Percentiles rank a stretch among this genome's conserved stretches.
These are phyloP conservation scores for Acidomyces sp. DNA, from an alignment of 495 filamentous ascomycete species.

Conservation along the genomic window DNA sequence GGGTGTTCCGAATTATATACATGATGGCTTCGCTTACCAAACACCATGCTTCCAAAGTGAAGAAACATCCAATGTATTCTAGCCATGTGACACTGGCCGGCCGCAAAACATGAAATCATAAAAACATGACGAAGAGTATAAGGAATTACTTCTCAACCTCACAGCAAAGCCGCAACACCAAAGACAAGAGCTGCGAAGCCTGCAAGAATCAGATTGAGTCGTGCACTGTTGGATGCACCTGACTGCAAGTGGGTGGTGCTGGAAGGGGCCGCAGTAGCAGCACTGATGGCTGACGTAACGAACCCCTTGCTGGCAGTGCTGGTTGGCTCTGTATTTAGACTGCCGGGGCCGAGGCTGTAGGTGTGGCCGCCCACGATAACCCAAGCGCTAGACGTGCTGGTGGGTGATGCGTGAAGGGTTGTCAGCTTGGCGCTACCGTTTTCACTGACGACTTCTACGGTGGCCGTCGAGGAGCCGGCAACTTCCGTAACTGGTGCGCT, in stretches of 20 bases:
- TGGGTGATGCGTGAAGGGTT: constrained; percentile 1
- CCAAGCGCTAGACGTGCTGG: not conserved
- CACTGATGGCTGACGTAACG: not conserved
- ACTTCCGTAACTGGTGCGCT: constrained; percentile 1
- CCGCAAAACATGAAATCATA: no score
- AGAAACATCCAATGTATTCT: no score
- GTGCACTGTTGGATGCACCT: not conserved
- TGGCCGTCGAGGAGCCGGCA: constrained; percentile 1
- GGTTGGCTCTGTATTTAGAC: constrained; percentile 4
- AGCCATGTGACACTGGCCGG: no score
- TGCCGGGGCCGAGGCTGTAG: constrained; percentile 2
- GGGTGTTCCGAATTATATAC: no score
- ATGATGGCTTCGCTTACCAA: no score
- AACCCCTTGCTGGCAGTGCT: not conserved
- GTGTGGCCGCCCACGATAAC: constrained; percentile 3
- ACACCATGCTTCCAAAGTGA: no score
- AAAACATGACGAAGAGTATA: no score
- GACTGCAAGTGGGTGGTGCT: not conserved
- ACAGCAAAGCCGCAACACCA: not conserved
- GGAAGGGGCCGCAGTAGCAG: not conserved
- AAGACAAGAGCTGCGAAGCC: not conserved
- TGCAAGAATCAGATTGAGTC: not conserved
- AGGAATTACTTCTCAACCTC: no score
- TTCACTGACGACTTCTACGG: not conserved
- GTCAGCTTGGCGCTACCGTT: constrained; percentile 4